Evolutionary conservation across 306 rosid genomes (phyloP), one percentile per base, ranked within the genome.

Genomic region (Cicer yamashitae): DNA sequence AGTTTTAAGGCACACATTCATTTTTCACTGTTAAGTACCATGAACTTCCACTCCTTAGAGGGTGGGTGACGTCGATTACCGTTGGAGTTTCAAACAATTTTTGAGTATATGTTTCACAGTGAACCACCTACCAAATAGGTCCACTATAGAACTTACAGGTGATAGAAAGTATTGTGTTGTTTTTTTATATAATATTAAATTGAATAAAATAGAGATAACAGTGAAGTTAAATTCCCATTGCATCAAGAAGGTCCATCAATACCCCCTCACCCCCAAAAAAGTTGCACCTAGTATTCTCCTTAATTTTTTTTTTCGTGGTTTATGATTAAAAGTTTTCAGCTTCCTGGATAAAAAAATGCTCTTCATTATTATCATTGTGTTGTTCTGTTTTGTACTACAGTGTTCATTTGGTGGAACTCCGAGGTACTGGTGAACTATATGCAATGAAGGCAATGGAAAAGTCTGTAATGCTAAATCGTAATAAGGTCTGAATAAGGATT

Each of bases 401-500:
- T 74, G 98, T 94, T 66, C 97, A 91, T 82, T 83, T 94, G 81
- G 98, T 94, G 84, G 96, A 94, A 85, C 89, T 94, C 67, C 71
- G 78, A 81, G 97, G 93, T 38, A 82, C 96, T 0, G 87, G 91
- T 8, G 93, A 91, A 84, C 82, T 90, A 62, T 94, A 81, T 78
- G 97, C 98, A 73, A 94, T 94, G 97, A 94, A 94, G 88, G 97
- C 97, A 71, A 94, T 94, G 94, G 98, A 91, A 67, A 94, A 94
- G 83, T 84, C 97, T 47, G 78, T 77, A 59, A 89, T 94, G 91
- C 71, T 91, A 59, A 90, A 88, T 77, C 98, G 98, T 50, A 94
- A 94, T 86, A 94, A 94, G 98, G 98, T 94, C 53, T 67, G 82
- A 52, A 78, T 67, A 76, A 45, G 68, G 74, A 44, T 62, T 44